Conservation (phyloP, 768 basidiomycete genomes). For the Candolleomyces aberdarensis region DNA sequence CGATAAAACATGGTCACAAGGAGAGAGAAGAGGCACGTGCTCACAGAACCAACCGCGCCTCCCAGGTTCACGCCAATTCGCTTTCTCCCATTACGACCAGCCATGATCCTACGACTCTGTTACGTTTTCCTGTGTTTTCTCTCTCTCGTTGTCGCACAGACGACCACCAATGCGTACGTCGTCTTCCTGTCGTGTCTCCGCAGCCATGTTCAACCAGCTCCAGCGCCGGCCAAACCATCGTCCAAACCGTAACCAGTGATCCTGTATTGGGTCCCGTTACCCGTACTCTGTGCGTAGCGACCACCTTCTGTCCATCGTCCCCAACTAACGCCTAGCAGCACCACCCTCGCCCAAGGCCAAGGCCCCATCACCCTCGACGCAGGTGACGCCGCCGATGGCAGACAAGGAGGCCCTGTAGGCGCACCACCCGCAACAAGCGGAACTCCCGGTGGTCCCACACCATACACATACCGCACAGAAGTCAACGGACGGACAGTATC, state of each 20-base stretch:
- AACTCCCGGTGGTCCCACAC: constrained; percentile 44
- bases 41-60: neutral
- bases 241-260: constrained; percentile 45
- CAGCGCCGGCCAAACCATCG: constrained; percentile 48
- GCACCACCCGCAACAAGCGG: constrained; percentile 40
- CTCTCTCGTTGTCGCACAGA: constrained; percentile 38
- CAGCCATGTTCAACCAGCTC: neutral
- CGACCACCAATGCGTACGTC: constrained; percentile 44
- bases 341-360: constrained; percentile 10
- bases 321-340: constrained; percentile 22
- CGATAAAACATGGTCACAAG: constrained; percentile 23
- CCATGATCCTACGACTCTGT: constrained; percentile 17
- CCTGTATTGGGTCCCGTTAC: constrained; percentile 39
- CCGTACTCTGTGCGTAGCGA: constrained; percentile 33
- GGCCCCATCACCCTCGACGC: constrained; percentile 20
- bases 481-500: constrained; percentile 32
- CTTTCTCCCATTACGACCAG: neutral
- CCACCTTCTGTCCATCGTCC: neutral
- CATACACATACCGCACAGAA: constrained; percentile 50
- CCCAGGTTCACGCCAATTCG: no score
- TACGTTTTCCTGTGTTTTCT: constrained; percentile 18
- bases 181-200: neutral
- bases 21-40: constrained; percentile 10
- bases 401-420: constrained; percentile 59
- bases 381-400: constrained; percentile 19